Evolutionary conservation across 495 filamentous ascomycete species (phyloP), one percentile per base, ranked within the genome.

Genomic region (Penicillium robsamsonii): DNA sequence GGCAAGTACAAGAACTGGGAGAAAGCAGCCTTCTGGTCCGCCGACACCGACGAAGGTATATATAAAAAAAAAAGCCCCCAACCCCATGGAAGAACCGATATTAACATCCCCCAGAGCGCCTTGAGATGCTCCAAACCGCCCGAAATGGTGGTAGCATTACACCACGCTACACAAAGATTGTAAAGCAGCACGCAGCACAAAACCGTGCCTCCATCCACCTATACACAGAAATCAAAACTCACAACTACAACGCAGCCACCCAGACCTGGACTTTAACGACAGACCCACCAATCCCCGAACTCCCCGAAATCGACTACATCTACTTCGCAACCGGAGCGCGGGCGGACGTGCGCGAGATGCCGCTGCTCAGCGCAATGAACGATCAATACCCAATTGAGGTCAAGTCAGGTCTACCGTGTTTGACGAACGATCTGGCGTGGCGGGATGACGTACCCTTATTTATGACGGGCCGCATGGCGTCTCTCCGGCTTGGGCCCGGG

Each of bases 341-440:
- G 25, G 69, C 78, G 4, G 74, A 86, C 57, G 74, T 85, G 20
- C 60, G 60, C 22, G 68, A 74, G 29, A 73, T 85, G 48, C 75
- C 80, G 0, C 70, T 79, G 27, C 67, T 87, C 24, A 70, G 74
- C 40, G 66, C 73, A 1, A 76, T 87, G 65, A 72, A 75, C 47
- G 54, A 66, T 4, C 71, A 80, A 15, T 78, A 82, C 59, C 83
- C 82, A 0, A 77, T 87, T 18, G 68, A 79, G 31, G 74, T 64
- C 13, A 73, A 74, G 20, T 74, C 77, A 12, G 83, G 84, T 1
- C 55, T 87, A 13, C 85, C 84, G 0, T 86, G 83, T 60, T 59
- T 87, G 10, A 87, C 79, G 13, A 77, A 87, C 42, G 85, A 88
- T 61, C 69, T 84, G 13, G 79, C 81, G 76, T 87, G 84, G 84